These are phyloP conservation scores for Yamadazyma sp. DNA, from an alignment of 1,139 yeast species.

Conservation along the genomic window DNA sequence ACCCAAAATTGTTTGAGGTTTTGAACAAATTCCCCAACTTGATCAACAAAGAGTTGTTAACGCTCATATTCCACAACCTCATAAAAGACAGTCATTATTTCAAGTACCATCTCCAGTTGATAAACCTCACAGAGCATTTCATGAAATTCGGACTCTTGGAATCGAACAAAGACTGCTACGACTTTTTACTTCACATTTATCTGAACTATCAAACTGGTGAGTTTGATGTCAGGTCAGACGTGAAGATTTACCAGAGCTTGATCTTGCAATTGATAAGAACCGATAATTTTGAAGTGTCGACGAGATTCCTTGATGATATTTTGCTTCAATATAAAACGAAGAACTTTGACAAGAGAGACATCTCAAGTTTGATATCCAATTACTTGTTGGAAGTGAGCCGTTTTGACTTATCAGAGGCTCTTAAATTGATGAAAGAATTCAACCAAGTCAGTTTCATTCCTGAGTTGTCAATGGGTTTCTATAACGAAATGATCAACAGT, in stretches of 20 bases:
- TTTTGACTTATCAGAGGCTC: constrained; percentile 23
- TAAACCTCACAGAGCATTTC: constrained; percentile 26
- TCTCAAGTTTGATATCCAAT: constrained; percentile 32
- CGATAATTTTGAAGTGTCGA: constrained; percentile 49
- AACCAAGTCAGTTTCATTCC: constrained; percentile 36
- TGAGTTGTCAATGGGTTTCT: constrained; percentile 32
- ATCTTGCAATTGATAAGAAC: constrained; percentile 53
- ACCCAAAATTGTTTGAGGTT: constrained; percentile 28
- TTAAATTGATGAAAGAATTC: constrained; percentile 29
- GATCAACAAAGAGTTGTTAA: constrained; percentile 22
- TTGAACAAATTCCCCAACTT: constrained; percentile 30
- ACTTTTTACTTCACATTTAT: constrained; percentile 29
- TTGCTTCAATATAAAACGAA: constrained; percentile 30
- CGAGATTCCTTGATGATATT: constrained; percentile 53
- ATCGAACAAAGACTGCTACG: constrained; percentile 21
- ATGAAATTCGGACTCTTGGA: constrained; percentile 18
- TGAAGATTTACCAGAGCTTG: constrained; percentile 48
- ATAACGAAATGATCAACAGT: constrained; percentile 31
- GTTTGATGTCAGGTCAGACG: constrained; percentile 25
- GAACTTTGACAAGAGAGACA: constrained; percentile 20
- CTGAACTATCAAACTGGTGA: constrained; percentile 19
- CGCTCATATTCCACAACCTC: constrained; percentile 17
- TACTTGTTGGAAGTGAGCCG: constrained; percentile 29
- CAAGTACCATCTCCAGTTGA: constrained; percentile 19
- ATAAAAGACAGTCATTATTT: constrained; percentile 10